Evolutionary conservation across 192 early-diverging fungal genomes (phyloP).

Genomic region (Pilobolus umbonatus): DNA sequence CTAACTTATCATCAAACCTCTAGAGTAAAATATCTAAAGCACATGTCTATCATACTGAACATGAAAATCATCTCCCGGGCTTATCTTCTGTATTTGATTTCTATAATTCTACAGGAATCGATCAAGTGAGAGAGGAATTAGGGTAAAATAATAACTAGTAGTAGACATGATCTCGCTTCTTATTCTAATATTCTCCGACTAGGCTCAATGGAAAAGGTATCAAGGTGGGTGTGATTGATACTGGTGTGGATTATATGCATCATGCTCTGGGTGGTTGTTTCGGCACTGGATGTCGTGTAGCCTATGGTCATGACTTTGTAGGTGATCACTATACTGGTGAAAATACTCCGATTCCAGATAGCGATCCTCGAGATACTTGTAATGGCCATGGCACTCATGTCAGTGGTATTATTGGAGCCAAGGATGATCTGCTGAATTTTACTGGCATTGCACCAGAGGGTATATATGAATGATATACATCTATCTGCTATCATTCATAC

Average conservation of each 20-base stretch:
- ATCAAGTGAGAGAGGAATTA: conserved; percentile 29
- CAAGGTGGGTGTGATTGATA: conserved; percentile 57
- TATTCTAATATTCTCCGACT: neutral
- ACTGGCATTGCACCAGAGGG: conserved; percentile 81
- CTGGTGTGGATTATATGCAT: conserved; percentile 55
- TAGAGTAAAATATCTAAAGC: conserved; percentile 14
- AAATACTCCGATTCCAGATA: conserved; percentile 33
- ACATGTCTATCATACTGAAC: conserved; percentile 7
- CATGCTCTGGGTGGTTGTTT: conserved; percentile 57
- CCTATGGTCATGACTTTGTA: conserved; percentile 50
- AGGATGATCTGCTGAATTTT: conserved; percentile 47
- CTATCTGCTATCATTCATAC: neutral
- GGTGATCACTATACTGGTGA: conserved; percentile 44
- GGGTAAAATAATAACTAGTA: conserved; percentile 13
- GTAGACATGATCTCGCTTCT: neutral
- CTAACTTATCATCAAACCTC: neutral
- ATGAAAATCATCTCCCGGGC: conserved; percentile 1
- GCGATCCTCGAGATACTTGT: conserved; percentile 46
- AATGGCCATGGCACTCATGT: conserved; percentile 50
- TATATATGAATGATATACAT: conserved; percentile 44
- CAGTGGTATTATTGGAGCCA: conserved; percentile 65
- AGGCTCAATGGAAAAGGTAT: conserved; percentile 40
- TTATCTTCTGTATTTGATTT: conserved; percentile 16
- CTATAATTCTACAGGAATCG: conserved; percentile 43
- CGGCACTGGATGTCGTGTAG: conserved; percentile 47